Conservation (phyloP, 2,329 filamentous ascomycete species). For the Exutisphaerella laricina region DNA sequence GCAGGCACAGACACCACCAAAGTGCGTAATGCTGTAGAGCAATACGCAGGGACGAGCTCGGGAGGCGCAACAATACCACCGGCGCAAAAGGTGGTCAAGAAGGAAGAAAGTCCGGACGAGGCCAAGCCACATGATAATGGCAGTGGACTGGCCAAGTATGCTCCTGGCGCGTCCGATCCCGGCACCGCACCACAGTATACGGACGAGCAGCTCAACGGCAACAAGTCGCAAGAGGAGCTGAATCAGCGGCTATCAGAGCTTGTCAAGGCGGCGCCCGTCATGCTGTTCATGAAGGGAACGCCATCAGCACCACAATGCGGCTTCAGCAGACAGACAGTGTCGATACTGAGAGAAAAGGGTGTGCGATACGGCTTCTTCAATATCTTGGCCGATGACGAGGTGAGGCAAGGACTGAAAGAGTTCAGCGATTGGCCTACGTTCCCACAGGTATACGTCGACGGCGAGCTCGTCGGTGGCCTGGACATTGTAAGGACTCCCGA, state of each 20-base stretch:
- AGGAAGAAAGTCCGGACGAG: constrained; percentile 9
- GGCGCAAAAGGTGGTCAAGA: constrained; percentile 34
- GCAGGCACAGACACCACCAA: constrained; percentile 85
- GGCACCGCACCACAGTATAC: constrained; percentile 45
- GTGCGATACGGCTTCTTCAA: constrained; percentile 99
- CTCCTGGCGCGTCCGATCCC: constrained; percentile 39
- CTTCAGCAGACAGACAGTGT: constrained; percentile 86
- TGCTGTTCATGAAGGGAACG: constrained; percentile 99
- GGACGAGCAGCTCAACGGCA: constrained; percentile 34
- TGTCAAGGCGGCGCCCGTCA: constrained; percentile 91
- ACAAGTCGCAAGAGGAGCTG: constrained; percentile 71
- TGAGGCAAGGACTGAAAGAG: constrained; percentile 91
- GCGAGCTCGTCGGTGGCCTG: constrained; percentile 84
- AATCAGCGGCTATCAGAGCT: constrained; percentile 74
- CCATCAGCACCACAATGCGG: constrained; percentile 82
- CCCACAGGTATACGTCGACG: constrained; percentile 87
- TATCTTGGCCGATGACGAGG: constrained; percentile 94
- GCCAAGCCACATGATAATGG: constrained; percentile 18
- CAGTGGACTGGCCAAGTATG: constrained; percentile 40
- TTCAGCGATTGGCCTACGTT: constrained; percentile 99
- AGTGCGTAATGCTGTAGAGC: constrained; percentile 80
- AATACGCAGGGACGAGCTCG: constrained; percentile 54
- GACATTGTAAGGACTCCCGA: constrained; percentile 73
- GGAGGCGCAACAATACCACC: constrained; percentile 38
- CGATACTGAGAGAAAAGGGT: constrained; percentile 76